Base-by-base conservation (phyloP, 192 early-diverging fungal species). In the Phycomyces blakesleeanus region DNA sequence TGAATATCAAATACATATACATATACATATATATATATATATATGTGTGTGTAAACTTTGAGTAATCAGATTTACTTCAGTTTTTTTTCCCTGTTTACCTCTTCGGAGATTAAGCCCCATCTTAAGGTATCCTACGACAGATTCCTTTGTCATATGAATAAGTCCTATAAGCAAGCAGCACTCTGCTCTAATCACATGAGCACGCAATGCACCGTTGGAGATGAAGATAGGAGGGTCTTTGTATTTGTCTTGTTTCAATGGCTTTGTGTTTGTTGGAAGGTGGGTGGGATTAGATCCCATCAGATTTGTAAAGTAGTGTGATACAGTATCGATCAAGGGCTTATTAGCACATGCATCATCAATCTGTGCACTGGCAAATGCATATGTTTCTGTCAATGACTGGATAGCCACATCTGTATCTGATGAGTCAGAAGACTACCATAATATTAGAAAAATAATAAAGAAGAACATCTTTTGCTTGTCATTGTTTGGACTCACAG, bases 121-220 rank as follows among this genome's bases (percentile, higher is more conserved):
- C 53, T 81, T 83, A 10, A 80, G 70, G 57, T 83, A 83, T 5
- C 81, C 78, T 27, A 76, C 70, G 16, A 79, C 69, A n/a, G 71
- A 78, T 42, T 83, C 81, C 49, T 77, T 70, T 4, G 71, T 55
- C 49, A 81, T 60, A 39, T 79, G 59, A 58, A 83, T 76, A 50
- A 83, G 60, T 3, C 73, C 72, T 7, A 75, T 81, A 61, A 81
- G 37, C n/a, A 83, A 55, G 57, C 78, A 56, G 26, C 77, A 64
- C 57, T 83, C 81, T 12, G 81, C 81, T 38, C 76, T 69, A 26
- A 83, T 67, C 7, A 83, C 79, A 38, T 76, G 76, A 4, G 77
- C 79, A 27, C 81, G 74, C 38, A 83, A 66, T 10, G 75, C 74
- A 24, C 79, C 81, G 56, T 83, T 83, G 27, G 79, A 68, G 53